phyloP scores from a whole-genome alignment of 2,329 filamentous ascomycete genomes.

The Epichloe baconii region DNA sequence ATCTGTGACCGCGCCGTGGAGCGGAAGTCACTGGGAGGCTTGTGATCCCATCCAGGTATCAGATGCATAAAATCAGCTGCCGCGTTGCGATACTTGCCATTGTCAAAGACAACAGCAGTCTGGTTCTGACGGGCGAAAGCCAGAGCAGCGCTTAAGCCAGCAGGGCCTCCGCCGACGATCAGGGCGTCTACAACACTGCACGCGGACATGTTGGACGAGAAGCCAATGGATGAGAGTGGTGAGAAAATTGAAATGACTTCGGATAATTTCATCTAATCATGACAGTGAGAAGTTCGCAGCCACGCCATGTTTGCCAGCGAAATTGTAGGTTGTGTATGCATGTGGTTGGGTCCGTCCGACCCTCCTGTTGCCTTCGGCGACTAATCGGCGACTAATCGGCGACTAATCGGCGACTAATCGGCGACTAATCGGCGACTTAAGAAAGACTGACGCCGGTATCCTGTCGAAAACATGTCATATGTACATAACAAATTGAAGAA shows the following conservation, averaged over 20 bases:
- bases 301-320: too few relatives aligned
- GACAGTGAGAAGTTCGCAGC: too few relatives aligned
- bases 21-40: conserved; percentile 21
- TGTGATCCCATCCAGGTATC: conserved; percentile 26
- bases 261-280: too few relatives aligned
- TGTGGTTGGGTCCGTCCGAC: too few relatives aligned
- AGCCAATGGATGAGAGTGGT: background rate
- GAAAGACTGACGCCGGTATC: too few relatives aligned
- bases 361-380: too few relatives aligned
- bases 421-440: too few relatives aligned
- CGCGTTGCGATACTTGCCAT: conserved; percentile 35
- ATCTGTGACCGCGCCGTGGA: conserved; percentile 14
- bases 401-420: too few relatives aligned
- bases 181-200: conserved; percentile 28
- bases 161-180: conserved; percentile 36
- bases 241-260: background rate
- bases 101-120: conserved; percentile 36
- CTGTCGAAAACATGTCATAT: too few relatives aligned
- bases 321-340: too few relatives aligned
- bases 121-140: conserved; percentile 35
- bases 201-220: background rate
- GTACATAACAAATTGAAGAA: too few relatives aligned
- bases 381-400: too few relatives aligned
- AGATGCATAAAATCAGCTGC: conserved; percentile 35
- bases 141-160: conserved; percentile 33